A percentile compares a stretch with the other conserved stretches of the same genome.
Conservation (phyloP, 148 eudicot genomes). For the Vaccinium corymbosum region DNA sequence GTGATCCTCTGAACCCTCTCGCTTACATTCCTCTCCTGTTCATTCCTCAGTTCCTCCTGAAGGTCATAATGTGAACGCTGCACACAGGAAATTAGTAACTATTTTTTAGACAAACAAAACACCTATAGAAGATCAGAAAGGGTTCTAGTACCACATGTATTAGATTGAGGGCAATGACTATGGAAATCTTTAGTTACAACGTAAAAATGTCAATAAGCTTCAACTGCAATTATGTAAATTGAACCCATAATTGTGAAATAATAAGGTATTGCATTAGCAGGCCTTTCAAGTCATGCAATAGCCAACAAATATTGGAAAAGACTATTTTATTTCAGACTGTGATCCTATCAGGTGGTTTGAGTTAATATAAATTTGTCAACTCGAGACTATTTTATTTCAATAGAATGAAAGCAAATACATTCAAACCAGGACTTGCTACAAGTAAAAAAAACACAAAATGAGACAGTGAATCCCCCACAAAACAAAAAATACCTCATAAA, state of each 20-base stretch:
- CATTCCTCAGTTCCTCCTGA: conserved; percentile 64
- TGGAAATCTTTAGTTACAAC: background rate
- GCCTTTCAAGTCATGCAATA: background rate
- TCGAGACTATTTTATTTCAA: background rate
- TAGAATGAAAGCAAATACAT: conserved; percentile 6
- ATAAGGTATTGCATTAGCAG: background rate
- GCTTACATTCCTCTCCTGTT: conserved; percentile 35
- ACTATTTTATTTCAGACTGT: background rate
- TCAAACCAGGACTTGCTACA: background rate
- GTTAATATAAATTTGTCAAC: background rate
- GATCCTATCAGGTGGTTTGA: background rate
- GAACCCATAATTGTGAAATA: background rate
- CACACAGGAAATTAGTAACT: background rate
- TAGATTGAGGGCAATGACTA: background rate
- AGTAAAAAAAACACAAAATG: background rate
- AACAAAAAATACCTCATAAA: background rate
- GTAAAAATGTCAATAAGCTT: background rate
- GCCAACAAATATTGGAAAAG: background rate
- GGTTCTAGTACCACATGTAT: background rate
- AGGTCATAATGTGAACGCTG: conserved; percentile 81
- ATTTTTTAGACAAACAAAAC: background rate
- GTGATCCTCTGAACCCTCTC: conserved; percentile 38
- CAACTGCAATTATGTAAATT: background rate
- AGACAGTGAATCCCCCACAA: too few relatives aligned
- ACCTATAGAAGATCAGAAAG: background rate